These are phyloP conservation scores for Hemileia vastatrix DNA, from an alignment of 1,284 basidiomycete species.

Conservation along the genomic window DNA sequence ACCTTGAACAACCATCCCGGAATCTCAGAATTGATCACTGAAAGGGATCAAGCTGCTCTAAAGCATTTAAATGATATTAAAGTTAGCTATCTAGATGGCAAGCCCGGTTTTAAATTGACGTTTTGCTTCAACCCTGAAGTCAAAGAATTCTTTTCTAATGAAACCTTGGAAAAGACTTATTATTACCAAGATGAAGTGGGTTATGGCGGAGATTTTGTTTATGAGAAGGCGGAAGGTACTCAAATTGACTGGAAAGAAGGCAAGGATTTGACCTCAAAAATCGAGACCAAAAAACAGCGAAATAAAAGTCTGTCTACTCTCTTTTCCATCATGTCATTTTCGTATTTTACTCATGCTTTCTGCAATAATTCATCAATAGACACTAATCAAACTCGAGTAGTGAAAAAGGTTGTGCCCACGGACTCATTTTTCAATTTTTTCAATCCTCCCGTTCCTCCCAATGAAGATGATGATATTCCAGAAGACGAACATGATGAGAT, in stretches of 20 bases:
- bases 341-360: neutral
- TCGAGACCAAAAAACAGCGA: conserved; percentile 21
- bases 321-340: neutral
- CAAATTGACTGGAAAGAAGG: conserved; percentile 21
- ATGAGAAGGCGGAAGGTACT: conserved; percentile 23
- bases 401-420: conserved; percentile 22
- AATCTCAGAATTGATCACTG: conserved; percentile 22
- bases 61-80: conserved; percentile 22
- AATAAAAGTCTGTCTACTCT: conserved; percentile 19
- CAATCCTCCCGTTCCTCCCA: conserved; percentile 12
- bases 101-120: conserved; percentile 21
- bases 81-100: conserved; percentile 20
- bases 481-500: conserved; percentile 23
- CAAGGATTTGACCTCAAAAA: conserved; percentile 22
- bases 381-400: conserved; percentile 22
- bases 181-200: conserved; percentile 23
- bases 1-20: conserved; percentile 18
- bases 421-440: conserved; percentile 24
- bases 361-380: neutral
- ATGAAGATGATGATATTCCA: conserved; percentile 19
- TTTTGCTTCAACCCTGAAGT: conserved; percentile 18
- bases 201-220: conserved; percentile 22
- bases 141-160: conserved; percentile 23
- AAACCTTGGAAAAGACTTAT: conserved; percentile 21
- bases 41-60: conserved; percentile 20